Conservation (phyloP, 2,329 filamentous ascomycete species). For the Diaporthe capsici region DNA sequence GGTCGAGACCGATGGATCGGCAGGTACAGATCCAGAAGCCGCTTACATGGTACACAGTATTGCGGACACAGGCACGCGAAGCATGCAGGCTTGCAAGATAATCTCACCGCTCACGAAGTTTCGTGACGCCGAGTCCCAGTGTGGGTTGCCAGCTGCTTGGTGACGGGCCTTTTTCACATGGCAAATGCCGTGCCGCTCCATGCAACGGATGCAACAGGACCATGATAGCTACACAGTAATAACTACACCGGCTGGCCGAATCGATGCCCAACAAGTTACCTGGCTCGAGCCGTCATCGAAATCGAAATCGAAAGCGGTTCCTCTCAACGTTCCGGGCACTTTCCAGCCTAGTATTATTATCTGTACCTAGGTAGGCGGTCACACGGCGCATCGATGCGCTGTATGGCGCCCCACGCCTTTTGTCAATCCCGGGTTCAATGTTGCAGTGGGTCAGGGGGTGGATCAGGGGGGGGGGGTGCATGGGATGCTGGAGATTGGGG, state of each 20-base stretch:
- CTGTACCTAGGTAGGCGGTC: neutral
- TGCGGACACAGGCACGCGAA: neutral
- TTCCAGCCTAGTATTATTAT: neutral
- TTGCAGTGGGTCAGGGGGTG: conserved; percentile 38
- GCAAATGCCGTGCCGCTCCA: neutral
- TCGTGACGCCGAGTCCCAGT: conserved; percentile 8
- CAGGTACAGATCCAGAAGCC: conserved; percentile 31
- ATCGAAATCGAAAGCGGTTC: conserved; percentile 9
- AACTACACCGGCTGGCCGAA: neutral
- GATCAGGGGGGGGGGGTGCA: conserved; percentile 25
- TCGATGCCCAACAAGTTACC: neutral
- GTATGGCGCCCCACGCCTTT: conserved; percentile 15
- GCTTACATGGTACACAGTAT: conserved; percentile 19
- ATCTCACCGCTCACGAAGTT: conserved; percentile 10
- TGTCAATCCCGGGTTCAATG: conserved; percentile 23
- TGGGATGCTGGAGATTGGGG: conserved; percentile 37
- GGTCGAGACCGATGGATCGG: conserved; percentile 38
- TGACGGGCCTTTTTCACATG: neutral
- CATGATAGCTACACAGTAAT: neutral
- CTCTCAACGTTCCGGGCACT: neutral
- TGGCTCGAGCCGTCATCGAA: conserved; percentile 19
- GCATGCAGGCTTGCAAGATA: neutral
- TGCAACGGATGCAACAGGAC: neutral
- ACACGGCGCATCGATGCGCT: conserved; percentile 24
- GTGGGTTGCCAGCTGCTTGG: neutral